Conservation (phyloP, 1,284 basidiomycete genomes). For the Cutaneotrichosporon daszewskae region DNA sequence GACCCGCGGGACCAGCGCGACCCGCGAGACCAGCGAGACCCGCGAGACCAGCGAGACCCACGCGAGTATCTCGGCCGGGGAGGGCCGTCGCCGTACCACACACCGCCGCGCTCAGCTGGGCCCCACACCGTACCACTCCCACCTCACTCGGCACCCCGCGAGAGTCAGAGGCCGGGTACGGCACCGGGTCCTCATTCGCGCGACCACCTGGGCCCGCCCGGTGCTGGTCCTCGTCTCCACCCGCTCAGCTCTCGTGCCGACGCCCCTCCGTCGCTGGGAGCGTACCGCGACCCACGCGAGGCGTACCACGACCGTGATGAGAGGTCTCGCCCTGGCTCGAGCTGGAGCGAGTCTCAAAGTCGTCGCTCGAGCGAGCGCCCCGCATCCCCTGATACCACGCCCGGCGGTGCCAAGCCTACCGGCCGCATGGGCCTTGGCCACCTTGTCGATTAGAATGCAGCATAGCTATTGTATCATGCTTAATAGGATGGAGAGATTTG, state of each 20-base stretch:
- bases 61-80: not conserved
- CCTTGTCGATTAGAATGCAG: slow-evolving; percentile 13
- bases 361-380: slow-evolving; percentile 8
- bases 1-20: slow-evolving; percentile 7
- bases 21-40: slow-evolving; percentile 4
- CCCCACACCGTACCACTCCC: too few relatives aligned
- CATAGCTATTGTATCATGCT: too few relatives aligned
- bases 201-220: too few relatives aligned
- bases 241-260: slow-evolving; percentile 11
- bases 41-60: slow-evolving; percentile 2
- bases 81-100: too few relatives aligned
- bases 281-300: slow-evolving; percentile 10
- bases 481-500: too few relatives aligned
- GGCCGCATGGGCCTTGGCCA: slow-evolving; percentile 20
- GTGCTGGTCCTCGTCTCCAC: slow-evolving; percentile 1
- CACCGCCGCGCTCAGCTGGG: too few relatives aligned
- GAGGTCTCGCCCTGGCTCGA: slow-evolving; percentile 11
- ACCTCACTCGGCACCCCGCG: too few relatives aligned
- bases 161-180: too few relatives aligned
- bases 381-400: slow-evolving; percentile 6
- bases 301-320: not conserved
- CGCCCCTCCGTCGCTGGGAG: slow-evolving; percentile 12
- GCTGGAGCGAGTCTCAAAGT: slow-evolving; percentile 11
- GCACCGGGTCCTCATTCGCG: too few relatives aligned
- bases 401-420: slow-evolving; percentile 10